These are phyloP conservation scores for Monilinia fructigena DNA, from an alignment of 2,329 filamentous ascomycete species.

Conservation along the genomic window DNA sequence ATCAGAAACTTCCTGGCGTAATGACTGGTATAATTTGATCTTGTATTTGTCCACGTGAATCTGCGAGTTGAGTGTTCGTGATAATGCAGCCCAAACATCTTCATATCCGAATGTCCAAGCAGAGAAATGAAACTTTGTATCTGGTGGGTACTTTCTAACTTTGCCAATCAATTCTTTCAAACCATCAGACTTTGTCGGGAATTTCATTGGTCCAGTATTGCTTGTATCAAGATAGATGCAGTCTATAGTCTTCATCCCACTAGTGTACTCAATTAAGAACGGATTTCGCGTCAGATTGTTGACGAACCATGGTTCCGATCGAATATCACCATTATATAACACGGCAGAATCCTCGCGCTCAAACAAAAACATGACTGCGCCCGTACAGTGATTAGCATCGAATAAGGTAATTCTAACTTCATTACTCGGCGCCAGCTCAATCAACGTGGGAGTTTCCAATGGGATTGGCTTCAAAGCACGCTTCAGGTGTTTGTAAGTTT, in stretches of 20 bases:
- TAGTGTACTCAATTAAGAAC: constrained; percentile 69
- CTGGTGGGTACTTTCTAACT: constrained; percentile 63
- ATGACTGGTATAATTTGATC: constrained; percentile 65
- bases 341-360: constrained; percentile 71
- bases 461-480: constrained; percentile 79
- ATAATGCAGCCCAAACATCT: constrained; percentile 83
- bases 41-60: constrained; percentile 86
- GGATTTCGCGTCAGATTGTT: constrained; percentile 70
- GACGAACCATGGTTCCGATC: constrained; percentile 85
- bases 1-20: constrained; percentile 46
- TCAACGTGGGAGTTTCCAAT: constrained; percentile 71
- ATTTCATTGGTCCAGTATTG: constrained; percentile 51
- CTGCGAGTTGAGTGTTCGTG: constrained; percentile 64
- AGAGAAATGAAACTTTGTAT: constrained; percentile 80
- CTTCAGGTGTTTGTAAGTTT: constrained; percentile 74
- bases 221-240: constrained; percentile 90
- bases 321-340: constrained; percentile 85
- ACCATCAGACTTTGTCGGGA: constrained; percentile 69
- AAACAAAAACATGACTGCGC: constrained; percentile 89
- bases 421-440: constrained; percentile 69
- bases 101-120: constrained; percentile 95
- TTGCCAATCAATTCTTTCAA: constrained; percentile 70
- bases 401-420: constrained; percentile 79
- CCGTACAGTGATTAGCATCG: constrained; percentile 88
- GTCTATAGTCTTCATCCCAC: constrained; percentile 66